Conservation (phyloP, 2,329 filamentous ascomycete species). For the Cordyceps militaris region DNA sequence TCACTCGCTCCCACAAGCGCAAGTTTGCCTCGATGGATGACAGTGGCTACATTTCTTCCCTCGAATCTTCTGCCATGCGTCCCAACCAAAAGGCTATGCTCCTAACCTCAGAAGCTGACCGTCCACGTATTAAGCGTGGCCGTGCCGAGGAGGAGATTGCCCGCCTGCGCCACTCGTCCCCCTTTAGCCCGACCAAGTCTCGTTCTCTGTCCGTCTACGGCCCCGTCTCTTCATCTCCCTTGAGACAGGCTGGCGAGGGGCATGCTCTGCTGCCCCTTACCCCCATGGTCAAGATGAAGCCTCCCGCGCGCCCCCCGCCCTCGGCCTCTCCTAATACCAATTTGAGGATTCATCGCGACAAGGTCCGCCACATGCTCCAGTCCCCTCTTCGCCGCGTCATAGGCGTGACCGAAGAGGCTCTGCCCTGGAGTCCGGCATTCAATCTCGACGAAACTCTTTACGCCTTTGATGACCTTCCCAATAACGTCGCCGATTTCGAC, state of each 20-base stretch:
- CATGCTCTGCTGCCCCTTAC: slow-evolving; percentile 72
- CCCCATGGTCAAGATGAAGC: slow-evolving; percentile 74
- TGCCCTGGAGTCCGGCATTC: slow-evolving; percentile 62
- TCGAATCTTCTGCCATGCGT: slow-evolving; percentile 83
- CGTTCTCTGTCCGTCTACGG: slow-evolving; percentile 46
- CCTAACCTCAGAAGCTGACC: slow-evolving; percentile 71
- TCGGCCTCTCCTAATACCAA: slow-evolving; percentile 93
- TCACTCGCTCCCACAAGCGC: slow-evolving; percentile 61
- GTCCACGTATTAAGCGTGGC: slow-evolving; percentile 76
- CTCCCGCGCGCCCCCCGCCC: slow-evolving; percentile 46
- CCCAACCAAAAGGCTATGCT: slow-evolving; percentile 55
- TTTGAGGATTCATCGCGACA: slow-evolving; percentile 77
- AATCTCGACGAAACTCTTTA: slow-evolving; percentile 52
- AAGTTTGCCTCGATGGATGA: slow-evolving; percentile 78
- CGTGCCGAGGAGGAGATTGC: slow-evolving; percentile 95
- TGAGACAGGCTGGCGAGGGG: slow-evolving; percentile 48
- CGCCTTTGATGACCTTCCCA: slow-evolving; percentile 40
- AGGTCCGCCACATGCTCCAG: slow-evolving; percentile 72
- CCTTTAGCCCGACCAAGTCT: slow-evolving; percentile 78
- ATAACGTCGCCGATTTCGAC: slow-evolving; percentile 51
- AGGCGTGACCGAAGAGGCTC: slow-evolving; percentile 33
- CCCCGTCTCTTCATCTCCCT: slow-evolving; percentile 60
- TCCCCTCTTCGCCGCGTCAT: slow-evolving; percentile 56
- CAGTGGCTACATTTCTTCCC: slow-evolving; percentile 93
- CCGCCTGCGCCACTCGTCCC: slow-evolving; percentile 83